Base-by-base conservation (phyloP, 306 rosid species). In the Senna tora region DNA sequence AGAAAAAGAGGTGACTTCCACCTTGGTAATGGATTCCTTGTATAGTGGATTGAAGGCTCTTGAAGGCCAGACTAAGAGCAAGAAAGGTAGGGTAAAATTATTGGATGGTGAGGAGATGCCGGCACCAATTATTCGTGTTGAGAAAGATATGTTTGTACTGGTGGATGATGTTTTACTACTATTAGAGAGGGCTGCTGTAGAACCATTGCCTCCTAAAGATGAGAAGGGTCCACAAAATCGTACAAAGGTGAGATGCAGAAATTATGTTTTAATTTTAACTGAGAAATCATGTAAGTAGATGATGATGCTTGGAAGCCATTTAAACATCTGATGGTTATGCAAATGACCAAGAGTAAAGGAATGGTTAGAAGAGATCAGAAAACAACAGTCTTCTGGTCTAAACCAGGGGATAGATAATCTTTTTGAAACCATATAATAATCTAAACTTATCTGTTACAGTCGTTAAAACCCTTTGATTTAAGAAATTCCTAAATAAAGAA, bases 211-310 rank as follows among this genome's bases (percentile, higher is more conserved):
- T 81, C 96, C 99, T 9, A 95, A 95, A 83, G 99, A 95, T 67
- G 99, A 95, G 85, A 95, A 95, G 89, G 97, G 96, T 85, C 99
- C 99, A 78, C 99, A 95, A 79, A 95, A 95, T 74, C 99, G 99
- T 59, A 95, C 96, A 7, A 95, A 95, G 94, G 99, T 91, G 73
- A 71, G 92, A 67, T 58, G 22, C 54, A 32, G 69, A 66, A 72
- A 51, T 15, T 54, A 33, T 47, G 33, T 47, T 15, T 16, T 17
- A 2, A 38, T 45, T 61, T 25, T 68, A 55, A 55, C 47, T 42
- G 33, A 38, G 55, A 74, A 68, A 54, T 77, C 53, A 36, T 62
- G 21, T 49, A 28, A 69, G 45, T 63, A 38, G 33, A 14, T 52
- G 71, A 30, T 58, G 53, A 69, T 70, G 38, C 41, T 32, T 74